phyloP scores from a whole-genome alignment of 164 flowering plant species.

The Magnolia changhungtana region DNA sequence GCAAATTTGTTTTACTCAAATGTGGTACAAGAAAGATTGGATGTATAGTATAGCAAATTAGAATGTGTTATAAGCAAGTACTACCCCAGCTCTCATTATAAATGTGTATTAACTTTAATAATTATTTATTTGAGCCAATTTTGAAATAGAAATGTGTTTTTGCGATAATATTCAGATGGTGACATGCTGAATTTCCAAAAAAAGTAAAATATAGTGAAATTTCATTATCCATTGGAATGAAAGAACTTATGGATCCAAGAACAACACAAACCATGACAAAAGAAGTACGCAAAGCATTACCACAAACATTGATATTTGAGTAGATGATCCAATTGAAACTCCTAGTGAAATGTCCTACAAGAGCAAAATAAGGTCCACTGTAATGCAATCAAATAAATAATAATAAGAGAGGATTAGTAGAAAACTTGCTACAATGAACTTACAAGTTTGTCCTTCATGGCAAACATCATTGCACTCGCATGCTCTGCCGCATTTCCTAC shows the following conservation, averaged over 20 bases:
- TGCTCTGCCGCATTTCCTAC: conserved; percentile 82
- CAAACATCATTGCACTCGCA: conserved; percentile 80
- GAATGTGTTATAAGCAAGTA: too few relatives aligned
- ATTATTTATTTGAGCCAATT: too few relatives aligned
- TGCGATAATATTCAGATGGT: background rate
- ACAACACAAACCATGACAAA: background rate
- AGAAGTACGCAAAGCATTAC: conserved; percentile 24
- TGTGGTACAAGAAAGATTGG: too few relatives aligned
- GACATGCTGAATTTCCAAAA: background rate
- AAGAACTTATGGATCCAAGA: too few relatives aligned
- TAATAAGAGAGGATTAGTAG: conserved; percentile 4
- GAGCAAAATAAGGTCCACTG: background rate
- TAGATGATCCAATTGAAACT: conserved; percentile 75
- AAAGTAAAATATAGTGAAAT: too few relatives aligned
- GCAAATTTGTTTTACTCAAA: too few relatives aligned
- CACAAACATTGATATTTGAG: conserved; percentile 81
- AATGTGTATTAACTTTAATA: too few relatives aligned
- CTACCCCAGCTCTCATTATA: too few relatives aligned
- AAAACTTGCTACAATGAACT: conserved; percentile 16
- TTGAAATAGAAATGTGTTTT: too few relatives aligned
- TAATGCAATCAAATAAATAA: conserved; percentile 3
- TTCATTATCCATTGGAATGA: too few relatives aligned
- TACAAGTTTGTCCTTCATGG: conserved; percentile 70
- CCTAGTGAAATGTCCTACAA: conserved; percentile 65
- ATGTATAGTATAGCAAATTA: too few relatives aligned